Base-by-base conservation (phyloP, 2,329 filamentous ascomycete species). In the Colletotrichum cuscutae region DNA sequence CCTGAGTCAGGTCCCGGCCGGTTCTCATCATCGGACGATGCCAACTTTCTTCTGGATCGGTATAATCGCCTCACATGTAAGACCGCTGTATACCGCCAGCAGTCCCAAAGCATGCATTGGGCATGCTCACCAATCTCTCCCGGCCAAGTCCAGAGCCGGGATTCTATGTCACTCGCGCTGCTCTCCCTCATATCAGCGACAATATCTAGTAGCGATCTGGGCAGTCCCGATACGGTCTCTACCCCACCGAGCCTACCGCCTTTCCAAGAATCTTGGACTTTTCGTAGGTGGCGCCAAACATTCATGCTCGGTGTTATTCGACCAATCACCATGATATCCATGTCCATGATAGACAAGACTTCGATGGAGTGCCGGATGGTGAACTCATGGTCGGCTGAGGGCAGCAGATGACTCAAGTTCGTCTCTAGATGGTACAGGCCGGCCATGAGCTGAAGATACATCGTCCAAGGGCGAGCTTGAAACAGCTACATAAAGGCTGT, bases 51-150 rank as follows among this genome's bases (percentile, higher is more conserved):
- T 32, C 24, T 53, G 26, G n/a, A 26, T 13, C 69, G 58, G 15
- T 64, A 59, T 1, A 64, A 19, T 12, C 77, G 63, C 1, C 78
- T 77, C n/a, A 59, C 56, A 5, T 77, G 70, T 5, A 80, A 24
- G 3, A 80, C 74, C 0, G 77, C 79, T 2, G 79, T 66, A 28
- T 78, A 46, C 1, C 79, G 76, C 67, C 76, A 80, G 0, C 77
- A 74, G 22, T 80, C 79, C 79, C 79, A 80, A 3, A 80, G 74
- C 42, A 80, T 78, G 32, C 75, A 77, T 28, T 79, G 78, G 1
- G 76, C 76, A 26, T 78, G 67, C 37, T 77, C 72, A 0, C 79
- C 79, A 6, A 76, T 72, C 1, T 79, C 69, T 0, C 79, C 79
- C 0, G 77, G 76, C 79, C 79, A 80, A 0, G 53, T 53, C 12